These are phyloP conservation scores for Mitragyna speciosa DNA, from an alignment of 257 asterid genomes.

Conservation along the genomic window DNA sequence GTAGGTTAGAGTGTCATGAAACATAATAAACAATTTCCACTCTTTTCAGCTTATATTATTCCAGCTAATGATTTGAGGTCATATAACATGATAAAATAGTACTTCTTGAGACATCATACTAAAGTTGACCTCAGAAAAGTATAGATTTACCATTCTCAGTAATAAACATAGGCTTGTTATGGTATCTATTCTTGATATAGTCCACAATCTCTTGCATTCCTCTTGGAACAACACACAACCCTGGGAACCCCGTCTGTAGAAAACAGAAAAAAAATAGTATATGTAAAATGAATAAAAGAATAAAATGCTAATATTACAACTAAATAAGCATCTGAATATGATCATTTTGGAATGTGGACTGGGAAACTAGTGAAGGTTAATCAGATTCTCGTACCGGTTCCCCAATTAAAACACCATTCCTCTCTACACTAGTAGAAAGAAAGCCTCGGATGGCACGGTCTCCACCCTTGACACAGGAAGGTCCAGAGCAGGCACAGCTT, in stretches of 20 bases:
- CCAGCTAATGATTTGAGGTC: not conserved
- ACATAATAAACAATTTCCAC: no score
- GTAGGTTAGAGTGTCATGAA: conserved; percentile 8
- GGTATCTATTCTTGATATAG: conserved; percentile 60
- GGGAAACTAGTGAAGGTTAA: not conserved
- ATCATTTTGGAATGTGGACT: not conserved
- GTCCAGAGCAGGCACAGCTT: conserved; percentile 42
- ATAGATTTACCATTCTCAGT: conserved; percentile 66
- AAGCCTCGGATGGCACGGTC: conserved; percentile 64
- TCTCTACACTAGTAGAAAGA: conserved; percentile 34
- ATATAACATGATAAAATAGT: no score
- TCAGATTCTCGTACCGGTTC: conserved; percentile 46
- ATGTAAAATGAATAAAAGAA: not conserved
- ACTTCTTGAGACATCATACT: no score
- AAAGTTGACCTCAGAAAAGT: not conserved
- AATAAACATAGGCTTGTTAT: conserved; percentile 63
- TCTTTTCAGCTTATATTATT: not conserved
- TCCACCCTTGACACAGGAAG: conserved; percentile 44
- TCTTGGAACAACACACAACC: conserved; percentile 59
- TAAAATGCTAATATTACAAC: not conserved
- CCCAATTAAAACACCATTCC: conserved; percentile 71
- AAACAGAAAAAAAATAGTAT: not conserved
- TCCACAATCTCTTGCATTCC: conserved; percentile 60
- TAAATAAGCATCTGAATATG: not conserved
- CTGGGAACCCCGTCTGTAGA: conserved; percentile 52